Conservation (phyloP, 2,329 filamentous ascomycete species). For the Colletotrichum sp. region DNA sequence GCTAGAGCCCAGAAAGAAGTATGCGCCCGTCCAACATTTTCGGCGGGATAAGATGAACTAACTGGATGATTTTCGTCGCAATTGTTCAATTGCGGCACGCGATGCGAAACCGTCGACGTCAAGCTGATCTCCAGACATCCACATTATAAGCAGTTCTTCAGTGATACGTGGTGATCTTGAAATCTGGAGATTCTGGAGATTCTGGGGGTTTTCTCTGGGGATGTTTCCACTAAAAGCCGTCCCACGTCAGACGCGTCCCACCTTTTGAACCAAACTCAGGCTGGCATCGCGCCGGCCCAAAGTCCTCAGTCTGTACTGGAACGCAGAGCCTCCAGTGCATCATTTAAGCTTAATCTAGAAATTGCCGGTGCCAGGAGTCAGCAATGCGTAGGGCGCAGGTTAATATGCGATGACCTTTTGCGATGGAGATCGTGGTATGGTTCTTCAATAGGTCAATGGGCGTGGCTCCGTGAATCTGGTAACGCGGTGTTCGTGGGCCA, state of each 20-base stretch:
- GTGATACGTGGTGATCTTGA: neutral
- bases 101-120: neutral
- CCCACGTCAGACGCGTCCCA: neutral
- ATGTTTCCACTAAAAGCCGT: neutral
- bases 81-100: neutral
- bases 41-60: neutral
- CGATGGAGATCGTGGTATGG: neutral
- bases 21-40: neutral
- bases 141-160: neutral
- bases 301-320: neutral
- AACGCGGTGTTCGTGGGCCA: neutral
- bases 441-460: neutral
- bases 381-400: neutral
- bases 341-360: neutral
- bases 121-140: neutral
- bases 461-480: neutral
- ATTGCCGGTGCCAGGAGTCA: neutral
- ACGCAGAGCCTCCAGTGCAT: neutral
- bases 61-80: neutral
- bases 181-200: neutral
- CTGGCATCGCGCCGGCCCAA: neutral
- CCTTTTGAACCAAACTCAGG: neutral
- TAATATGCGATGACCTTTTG: neutral
- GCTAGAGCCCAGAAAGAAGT: neutral
- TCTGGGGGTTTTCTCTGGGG: neutral